Evolutionary conservation across 495 filamentous ascomycete genomes (phyloP).

Genomic region (Talaromyces ruber): DNA sequence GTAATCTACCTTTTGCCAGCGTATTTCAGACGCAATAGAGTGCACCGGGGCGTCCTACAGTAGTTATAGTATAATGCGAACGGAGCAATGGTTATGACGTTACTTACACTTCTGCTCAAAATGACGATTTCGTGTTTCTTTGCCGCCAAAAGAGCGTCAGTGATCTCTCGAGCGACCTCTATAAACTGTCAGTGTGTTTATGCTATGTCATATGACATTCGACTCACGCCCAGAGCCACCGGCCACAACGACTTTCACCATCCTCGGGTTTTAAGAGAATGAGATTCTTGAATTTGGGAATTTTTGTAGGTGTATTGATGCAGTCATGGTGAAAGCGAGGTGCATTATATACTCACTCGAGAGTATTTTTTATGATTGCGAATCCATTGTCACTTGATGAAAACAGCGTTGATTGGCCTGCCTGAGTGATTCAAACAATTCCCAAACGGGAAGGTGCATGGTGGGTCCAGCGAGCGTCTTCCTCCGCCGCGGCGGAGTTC

Average conservation of each 20-base stretch:
- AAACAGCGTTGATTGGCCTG: neutral
- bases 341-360: neutral
- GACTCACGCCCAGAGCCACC: conserved; percentile 1
- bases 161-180: conserved; percentile 42
- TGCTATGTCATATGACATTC: neutral
- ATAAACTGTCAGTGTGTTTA: neutral
- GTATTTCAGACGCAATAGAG: conserved; percentile 8
- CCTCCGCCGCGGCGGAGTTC: conserved; percentile 2
- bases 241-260: conserved; percentile 1
- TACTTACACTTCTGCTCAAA: conserved; percentile 26
- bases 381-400: neutral
- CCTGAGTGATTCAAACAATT: neutral
- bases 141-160: conserved; percentile 34
- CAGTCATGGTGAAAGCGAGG: neutral
- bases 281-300: neutral
- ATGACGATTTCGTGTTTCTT: conserved; percentile 39
- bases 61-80: neutral
- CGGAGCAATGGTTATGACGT: neutral
- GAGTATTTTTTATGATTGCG: neutral
- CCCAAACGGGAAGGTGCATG: neutral
- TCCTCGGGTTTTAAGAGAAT: neutral
- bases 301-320: neutral
- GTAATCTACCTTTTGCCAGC: conserved; percentile 33
- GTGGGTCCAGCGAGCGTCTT: neutral
- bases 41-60: conserved; percentile 9